These are phyloP conservation scores for Stemphylium lycopersici DNA, from an alignment of 2,329 filamentous ascomycete genomes.

Conservation along the genomic window DNA sequence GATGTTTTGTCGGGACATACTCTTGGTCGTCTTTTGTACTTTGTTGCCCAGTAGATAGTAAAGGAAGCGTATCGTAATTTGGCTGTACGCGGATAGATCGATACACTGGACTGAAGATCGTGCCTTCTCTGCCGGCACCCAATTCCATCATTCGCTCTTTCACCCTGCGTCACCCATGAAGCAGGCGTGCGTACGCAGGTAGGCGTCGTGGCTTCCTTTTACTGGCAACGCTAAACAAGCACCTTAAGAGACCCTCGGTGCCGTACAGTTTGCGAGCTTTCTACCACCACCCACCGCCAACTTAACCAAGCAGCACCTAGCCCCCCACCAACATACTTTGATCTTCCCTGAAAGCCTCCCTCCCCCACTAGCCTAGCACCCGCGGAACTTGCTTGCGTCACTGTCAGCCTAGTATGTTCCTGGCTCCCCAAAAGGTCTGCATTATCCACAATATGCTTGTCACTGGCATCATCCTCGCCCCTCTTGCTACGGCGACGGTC, in stretches of 20 bases:
- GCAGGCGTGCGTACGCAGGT: no score
- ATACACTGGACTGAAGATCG: no score
- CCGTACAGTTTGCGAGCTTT: background rate
- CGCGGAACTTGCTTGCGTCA: conserved; percentile 4
- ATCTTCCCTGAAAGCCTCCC: conserved; percentile 8
- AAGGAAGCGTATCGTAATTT: no score
- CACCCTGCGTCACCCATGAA: no score
- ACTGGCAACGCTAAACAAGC: background rate
- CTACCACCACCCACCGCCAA: conserved; percentile 12
- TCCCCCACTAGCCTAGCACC: conserved; percentile 2
- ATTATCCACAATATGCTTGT: conserved; percentile 31
- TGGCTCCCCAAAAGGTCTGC: background rate
- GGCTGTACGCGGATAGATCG: no score
- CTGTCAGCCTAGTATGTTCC: conserved; percentile 18
- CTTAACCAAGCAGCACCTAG: conserved; percentile 24
- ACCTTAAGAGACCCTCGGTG: background rate
- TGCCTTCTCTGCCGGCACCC: no score
- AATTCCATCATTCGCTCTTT: no score
- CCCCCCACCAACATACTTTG: conserved; percentile 18
- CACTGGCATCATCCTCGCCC: conserved; percentile 35
- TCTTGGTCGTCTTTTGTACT: no score
- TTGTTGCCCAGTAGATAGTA: no score
- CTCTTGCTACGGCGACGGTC: conserved; percentile 21
- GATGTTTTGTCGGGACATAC: no score
- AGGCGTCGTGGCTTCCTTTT: background rate